A percentile compares a stretch with the other conserved stretches of the same genome.
Evolutionary conservation across 208 protist genomes (phyloP).

Genomic region (Acanthamoeba sp.): DNA sequence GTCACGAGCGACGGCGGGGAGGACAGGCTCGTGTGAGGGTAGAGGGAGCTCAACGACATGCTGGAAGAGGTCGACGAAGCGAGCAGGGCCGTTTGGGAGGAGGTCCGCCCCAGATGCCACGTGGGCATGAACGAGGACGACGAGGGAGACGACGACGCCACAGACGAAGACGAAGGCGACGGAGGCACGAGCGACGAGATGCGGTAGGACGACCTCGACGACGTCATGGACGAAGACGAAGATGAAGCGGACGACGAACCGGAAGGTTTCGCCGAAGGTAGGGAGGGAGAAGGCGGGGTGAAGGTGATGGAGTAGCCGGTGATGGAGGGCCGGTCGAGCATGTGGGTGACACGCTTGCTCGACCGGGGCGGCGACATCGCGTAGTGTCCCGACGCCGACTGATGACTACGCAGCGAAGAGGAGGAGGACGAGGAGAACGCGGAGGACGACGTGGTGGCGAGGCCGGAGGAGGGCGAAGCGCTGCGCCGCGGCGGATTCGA

Average conservation of each 20-base stretch:
- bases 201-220: neutral
- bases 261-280: neutral
- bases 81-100: neutral
- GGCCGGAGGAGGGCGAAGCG: neutral
- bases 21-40: neutral
- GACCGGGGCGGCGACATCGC: neutral
- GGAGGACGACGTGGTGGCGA: neutral
- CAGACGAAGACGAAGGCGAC: neutral
- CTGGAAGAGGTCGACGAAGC: neutral
- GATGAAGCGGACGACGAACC: neutral
- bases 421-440: neutral
- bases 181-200: neutral
- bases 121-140: neutral
- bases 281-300: neutral
- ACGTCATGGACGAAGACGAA: neutral
- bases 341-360: constrained; percentile 10
- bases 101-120: too few relatives aligned
- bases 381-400: neutral
- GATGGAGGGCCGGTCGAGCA: constrained; percentile 8
- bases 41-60: neutral
- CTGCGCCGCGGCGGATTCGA: neutral
- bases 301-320: constrained; percentile 25
- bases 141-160: neutral
- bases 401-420: neutral
- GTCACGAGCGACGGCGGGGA: neutral